phyloP scores from a whole-genome alignment of 1,139 yeast genomes.

The Pichia sp. region DNA sequence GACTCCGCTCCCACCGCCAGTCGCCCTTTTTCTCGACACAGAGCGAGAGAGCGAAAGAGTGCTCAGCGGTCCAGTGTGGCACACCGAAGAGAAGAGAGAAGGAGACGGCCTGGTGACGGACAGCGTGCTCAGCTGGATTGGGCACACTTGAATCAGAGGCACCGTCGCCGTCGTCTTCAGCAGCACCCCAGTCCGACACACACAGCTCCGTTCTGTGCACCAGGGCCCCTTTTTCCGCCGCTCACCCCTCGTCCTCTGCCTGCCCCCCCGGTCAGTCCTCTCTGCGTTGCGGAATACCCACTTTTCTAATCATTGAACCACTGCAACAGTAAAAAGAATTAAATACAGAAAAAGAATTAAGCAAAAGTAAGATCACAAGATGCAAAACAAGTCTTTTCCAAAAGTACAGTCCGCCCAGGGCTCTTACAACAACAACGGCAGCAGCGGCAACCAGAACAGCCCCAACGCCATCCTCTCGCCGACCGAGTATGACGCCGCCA shows the following conservation, averaged over 20 bases:
- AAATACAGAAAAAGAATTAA: not conserved
- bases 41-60: not conserved
- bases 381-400: slow-evolving; percentile 6
- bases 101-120: not conserved
- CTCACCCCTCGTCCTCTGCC: not conserved
- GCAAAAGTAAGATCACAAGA: not conserved
- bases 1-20: no score
- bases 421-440: not conserved
- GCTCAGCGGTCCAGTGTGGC: not conserved
- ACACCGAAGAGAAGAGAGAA: not conserved
- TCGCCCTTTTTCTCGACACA: not conserved
- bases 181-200: not conserved
- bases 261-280: not conserved
- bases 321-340: not conserved
- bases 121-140: not conserved
- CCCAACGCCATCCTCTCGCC: slow-evolving; percentile 13
- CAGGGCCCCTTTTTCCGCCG: not conserved
- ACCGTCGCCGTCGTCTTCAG: not conserved
- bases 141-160: not conserved
- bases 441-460: not conserved
- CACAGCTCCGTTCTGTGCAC: slow-evolving; percentile 2
- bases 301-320: not conserved
- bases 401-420: slow-evolving; percentile 3
- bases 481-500: slow-evolving; percentile 30
- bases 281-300: not conserved